Evolutionary conservation across 306 rosid genomes (phyloP).

Genomic region (Carpinus viminea): DNA sequence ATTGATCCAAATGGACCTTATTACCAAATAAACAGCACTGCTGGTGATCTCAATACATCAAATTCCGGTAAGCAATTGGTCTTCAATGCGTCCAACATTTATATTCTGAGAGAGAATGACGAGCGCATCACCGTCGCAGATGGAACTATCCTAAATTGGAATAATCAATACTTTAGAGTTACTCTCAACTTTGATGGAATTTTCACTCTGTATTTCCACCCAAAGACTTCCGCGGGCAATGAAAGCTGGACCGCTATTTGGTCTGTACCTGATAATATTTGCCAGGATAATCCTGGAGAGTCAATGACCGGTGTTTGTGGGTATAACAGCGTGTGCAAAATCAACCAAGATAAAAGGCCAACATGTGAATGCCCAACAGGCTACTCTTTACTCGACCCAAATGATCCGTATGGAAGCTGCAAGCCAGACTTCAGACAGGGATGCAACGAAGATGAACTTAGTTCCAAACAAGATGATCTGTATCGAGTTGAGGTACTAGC

Average conservation of each 20-base stretch:
- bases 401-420: conserved; percentile 27
- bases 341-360: conserved; percentile 27
- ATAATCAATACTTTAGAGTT: conserved; percentile 29
- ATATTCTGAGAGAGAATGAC: conserved; percentile 29
- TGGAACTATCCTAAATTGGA: not conserved
- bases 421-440: conserved; percentile 19
- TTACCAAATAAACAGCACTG: conserved; percentile 4
- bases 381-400: conserved; percentile 30
- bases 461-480: not conserved
- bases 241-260: conserved; percentile 7
- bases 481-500: conserved; percentile 15
- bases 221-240: conserved; percentile 15
- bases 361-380: conserved; percentile 29
- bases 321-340: conserved; percentile 32
- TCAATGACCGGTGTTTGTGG: conserved; percentile 39
- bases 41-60: conserved; percentile 19
- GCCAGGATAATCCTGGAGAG: not conserved
- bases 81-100: conserved; percentile 34
- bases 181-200: conserved; percentile 45
- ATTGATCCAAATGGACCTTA: conserved; percentile 16
- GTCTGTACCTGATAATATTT: conserved; percentile 19
- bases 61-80: conserved; percentile 13
- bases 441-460: conserved; percentile 29
- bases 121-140: not conserved
- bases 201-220: conserved; percentile 29